Conservation (phyloP, 2,329 filamentous ascomycete species). For the Fusarium sp. region DNA sequence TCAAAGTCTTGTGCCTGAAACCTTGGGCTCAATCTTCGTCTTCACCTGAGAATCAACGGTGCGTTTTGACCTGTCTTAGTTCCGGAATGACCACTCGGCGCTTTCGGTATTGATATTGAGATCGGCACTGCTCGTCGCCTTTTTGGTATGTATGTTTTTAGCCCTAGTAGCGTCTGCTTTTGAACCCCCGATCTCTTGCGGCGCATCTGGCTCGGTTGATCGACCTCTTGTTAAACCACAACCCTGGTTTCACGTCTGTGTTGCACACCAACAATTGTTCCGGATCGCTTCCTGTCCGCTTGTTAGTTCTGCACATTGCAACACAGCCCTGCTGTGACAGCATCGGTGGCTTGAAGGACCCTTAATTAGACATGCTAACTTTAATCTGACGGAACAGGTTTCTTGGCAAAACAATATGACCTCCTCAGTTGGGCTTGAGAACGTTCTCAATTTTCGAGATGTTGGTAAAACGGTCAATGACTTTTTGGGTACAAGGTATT, state of each 20-base stretch:
- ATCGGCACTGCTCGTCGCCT: constrained; percentile 26
- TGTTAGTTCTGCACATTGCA: constrained; percentile 4
- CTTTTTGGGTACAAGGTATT: constrained; percentile 67
- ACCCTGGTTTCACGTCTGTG: constrained; percentile 25
- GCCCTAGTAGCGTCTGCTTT: constrained; percentile 20
- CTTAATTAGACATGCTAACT: neutral
- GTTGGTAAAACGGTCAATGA: constrained; percentile 76
- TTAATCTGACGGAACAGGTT: neutral
- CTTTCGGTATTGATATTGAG: constrained; percentile 38
- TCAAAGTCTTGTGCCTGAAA: constrained; percentile 23
- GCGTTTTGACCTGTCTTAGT: constrained; percentile 20
- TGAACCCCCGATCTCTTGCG: constrained; percentile 33
- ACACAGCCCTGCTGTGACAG: constrained; percentile 3
- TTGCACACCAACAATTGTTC: constrained; percentile 21
- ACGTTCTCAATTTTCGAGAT: constrained; percentile 81
- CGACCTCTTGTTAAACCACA: constrained; percentile 26
- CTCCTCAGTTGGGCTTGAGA: constrained; percentile 40
- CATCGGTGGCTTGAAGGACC: constrained; percentile 3
- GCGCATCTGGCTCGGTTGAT: constrained; percentile 31
- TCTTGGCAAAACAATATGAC: constrained; percentile 36
- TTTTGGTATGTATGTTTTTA: constrained; percentile 32
- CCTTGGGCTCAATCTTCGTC: constrained; percentile 12
- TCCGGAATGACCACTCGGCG: constrained; percentile 30
- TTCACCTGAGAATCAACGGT: constrained; percentile 25
- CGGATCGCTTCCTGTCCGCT: neutral